Evolutionary conservation across 768 basidiomycete genomes (phyloP), one percentile per base, ranked within the genome.

Genomic region (Multifurca ochricompacta): DNA sequence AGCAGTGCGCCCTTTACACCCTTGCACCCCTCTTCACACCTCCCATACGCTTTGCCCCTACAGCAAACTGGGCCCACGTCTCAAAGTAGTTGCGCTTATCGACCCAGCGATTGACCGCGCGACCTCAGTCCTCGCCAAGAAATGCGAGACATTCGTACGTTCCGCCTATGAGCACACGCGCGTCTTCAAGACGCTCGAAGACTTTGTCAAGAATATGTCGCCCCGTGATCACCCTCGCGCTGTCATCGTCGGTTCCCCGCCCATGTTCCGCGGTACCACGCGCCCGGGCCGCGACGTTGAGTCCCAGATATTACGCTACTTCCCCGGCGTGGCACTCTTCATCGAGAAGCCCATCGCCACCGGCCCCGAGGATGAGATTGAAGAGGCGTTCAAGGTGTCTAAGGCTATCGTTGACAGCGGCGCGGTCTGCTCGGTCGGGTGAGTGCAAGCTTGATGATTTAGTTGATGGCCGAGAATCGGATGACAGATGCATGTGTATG

Each of bases 71-170:
- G 95, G 95, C 43, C 85, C 83, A 19, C 90, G 95, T 60, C 87
- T 98, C 70, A 97, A 95, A 69, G 91, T 99, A 53, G 82, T 94
- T 59, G 95, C 91, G 23, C 75, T 99, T 54, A 85, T 99, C 65
- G 95, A 99, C 69, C 95, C 95, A 18, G 84, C 82, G 23, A 75
- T 81, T 53, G 85, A 89, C 39, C 90, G 91, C 58, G 90, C 92
- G 19, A 74, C 77, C 14, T 74, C 82, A 21, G 85, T 87, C 31
- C 82, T 99, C 57, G 77, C 85, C 67, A 86, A 89, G 73, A 97
- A 97, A 76, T 82, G 90, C 66, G 86, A 86, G 64, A 88, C 89
- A 13, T 93, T 94, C 76, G 93, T 96, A 71, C 80, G 86, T 56
- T 89, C 88, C 34, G 93, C 95, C 14, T 99, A 99, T 72, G 80